Evolutionary conservation across 1,139 yeast genomes (phyloP).

Genomic region (Geotrichum candidum): DNA sequence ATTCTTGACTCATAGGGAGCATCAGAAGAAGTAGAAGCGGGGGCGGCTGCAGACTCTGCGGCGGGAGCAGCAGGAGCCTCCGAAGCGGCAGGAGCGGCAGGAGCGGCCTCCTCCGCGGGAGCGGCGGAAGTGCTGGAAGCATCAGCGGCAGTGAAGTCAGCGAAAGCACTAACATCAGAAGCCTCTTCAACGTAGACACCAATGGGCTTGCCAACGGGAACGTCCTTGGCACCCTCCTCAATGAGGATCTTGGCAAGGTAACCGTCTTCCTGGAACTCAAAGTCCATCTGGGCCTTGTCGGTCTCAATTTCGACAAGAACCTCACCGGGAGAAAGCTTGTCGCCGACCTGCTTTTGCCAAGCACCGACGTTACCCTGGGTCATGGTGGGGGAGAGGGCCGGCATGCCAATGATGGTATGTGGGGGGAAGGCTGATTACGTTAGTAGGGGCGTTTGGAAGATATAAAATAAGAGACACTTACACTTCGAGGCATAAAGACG

Average conservation of each 20-base stretch:
- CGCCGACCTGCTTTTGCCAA: constrained; percentile 90
- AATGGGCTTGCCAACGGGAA: constrained; percentile 91
- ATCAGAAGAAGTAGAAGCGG: constrained; percentile 30
- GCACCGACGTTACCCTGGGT: constrained; percentile 85
- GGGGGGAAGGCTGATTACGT: constrained; percentile 38
- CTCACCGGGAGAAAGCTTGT: constrained; percentile 74
- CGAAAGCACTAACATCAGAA: constrained; percentile 80
- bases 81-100: constrained; percentile 31
- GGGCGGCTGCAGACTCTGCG: constrained; percentile 20
- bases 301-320: constrained; percentile 96
- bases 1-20: constrained; percentile 54
- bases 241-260: constrained; percentile 84
- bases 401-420: constrained; percentile 75
- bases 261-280: constrained; percentile 98
- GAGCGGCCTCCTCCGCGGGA: constrained; percentile 36
- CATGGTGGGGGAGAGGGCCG: constrained; percentile 97
- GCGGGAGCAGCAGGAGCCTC: constrained; percentile 23
- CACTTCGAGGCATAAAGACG: constrained; percentile 37
- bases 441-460: constrained; percentile 1
- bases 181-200: constrained; percentile 93
- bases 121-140: constrained; percentile 56
- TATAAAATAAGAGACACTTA: constrained; percentile 18
- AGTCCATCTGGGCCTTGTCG: constrained; percentile 98
- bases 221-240: constrained; percentile 81
- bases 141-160: constrained; percentile 75